These are phyloP conservation scores for Lactuca sativa DNA, from an alignment of 129 eudicot genomes.

Conservation along the genomic window DNA sequence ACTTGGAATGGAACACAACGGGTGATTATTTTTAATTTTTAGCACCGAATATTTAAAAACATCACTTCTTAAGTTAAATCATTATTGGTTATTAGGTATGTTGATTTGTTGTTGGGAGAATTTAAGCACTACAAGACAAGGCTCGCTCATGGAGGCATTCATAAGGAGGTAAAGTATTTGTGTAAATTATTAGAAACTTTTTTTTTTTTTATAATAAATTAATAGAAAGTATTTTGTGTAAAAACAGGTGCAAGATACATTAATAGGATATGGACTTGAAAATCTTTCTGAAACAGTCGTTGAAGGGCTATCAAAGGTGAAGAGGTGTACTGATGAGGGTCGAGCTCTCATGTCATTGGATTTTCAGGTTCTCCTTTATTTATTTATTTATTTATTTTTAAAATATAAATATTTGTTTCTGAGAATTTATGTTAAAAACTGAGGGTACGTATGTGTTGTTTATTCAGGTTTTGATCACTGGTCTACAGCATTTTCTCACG, in stretches of 20 bases:
- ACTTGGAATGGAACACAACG: conserved; percentile 93
- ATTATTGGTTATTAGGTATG: conserved; percentile 54
- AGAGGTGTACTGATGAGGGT: conserved; percentile 90
- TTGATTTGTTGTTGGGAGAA: conserved; percentile 92
- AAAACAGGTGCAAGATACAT: conserved; percentile 72
- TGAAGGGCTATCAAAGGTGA: conserved; percentile 92
- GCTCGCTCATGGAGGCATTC: conserved; percentile 88
- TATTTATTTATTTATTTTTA: too few species aligned
- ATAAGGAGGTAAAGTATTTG: conserved; percentile 54
- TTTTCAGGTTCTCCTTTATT: conserved; percentile 66
- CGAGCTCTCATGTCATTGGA: conserved; percentile 98
- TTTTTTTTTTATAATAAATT: too few species aligned
- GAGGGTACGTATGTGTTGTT: not conserved
- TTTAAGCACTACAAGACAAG: conserved; percentile 90
- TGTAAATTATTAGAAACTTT: not conserved
- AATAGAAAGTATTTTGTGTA: conserved; percentile 9
- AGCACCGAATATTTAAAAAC: not conserved
- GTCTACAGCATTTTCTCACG: conserved; percentile 78
- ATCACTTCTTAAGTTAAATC: conserved; percentile 6
- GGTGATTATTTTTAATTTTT: conserved; percentile 43
- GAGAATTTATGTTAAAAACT: conserved; percentile 9
- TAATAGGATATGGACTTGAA: conserved; percentile 82
- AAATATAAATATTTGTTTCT: not conserved
- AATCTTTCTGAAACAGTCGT: conserved; percentile 76
- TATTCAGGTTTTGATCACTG: conserved; percentile 88